These are phyloP conservation scores for Radiomyces spectabilis DNA, from an alignment of 192 early-diverging fungal species.

Conservation along the genomic window DNA sequence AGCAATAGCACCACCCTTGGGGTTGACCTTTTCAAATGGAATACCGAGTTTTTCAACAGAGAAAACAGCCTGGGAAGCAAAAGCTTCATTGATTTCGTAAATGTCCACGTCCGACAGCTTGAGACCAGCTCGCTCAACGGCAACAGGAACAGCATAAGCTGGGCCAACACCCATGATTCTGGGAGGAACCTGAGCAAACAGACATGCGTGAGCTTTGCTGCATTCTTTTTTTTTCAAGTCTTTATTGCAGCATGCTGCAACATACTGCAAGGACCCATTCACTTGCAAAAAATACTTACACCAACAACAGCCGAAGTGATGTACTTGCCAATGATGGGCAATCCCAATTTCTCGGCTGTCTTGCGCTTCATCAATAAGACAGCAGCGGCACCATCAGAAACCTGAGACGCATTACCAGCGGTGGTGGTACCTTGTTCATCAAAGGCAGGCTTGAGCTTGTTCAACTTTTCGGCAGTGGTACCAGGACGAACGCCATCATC, in stretches of 20 bases:
- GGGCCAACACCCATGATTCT: conserved; percentile 97
- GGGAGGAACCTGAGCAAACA: conserved; percentile 56
- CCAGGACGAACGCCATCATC: conserved; percentile 91
- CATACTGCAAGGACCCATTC: no score
- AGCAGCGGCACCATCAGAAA: conserved; percentile 95
- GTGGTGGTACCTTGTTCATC: conserved; percentile 78
- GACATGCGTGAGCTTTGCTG: neutral
- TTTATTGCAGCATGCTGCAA: no score
- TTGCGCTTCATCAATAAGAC: conserved; percentile 93
- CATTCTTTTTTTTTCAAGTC: neutral
- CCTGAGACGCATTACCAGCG: conserved; percentile 95
- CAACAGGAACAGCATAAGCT: conserved; percentile 87
- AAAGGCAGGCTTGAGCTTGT: conserved; percentile 88
- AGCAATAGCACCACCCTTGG: conserved; percentile 97
- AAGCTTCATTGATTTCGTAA: conserved; percentile 96
- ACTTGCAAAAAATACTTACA: no score
- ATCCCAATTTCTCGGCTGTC: conserved; percentile 77
- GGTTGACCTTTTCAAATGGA: conserved; percentile 89
- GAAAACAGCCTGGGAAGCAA: conserved; percentile 95
- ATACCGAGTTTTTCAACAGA: conserved; percentile 84
- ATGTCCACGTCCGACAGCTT: conserved; percentile 73
- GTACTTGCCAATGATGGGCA: conserved; percentile 83
- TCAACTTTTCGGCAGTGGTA: conserved; percentile 71
- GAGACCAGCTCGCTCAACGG: conserved; percentile 74
- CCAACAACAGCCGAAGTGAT: conserved; percentile 83